phyloP scores from a whole-genome alignment of 495 filamentous ascomycete species.

The Arthonia radiata region DNA sequence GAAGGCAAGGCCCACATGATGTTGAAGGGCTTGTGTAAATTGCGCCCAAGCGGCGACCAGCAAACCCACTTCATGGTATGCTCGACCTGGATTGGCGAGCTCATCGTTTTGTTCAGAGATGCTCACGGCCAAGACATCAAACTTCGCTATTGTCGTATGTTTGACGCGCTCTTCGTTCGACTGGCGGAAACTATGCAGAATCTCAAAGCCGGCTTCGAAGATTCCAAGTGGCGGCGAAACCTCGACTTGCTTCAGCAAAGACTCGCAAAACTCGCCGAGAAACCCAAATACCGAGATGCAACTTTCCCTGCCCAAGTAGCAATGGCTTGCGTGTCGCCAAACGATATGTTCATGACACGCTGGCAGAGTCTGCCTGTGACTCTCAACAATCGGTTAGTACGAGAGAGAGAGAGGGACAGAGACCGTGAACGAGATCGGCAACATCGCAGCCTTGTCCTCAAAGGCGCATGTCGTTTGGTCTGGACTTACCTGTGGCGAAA shows the following conservation, averaged over 20 bases:
- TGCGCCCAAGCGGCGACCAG: slow-evolving; percentile 43
- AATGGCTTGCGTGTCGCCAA: slow-evolving; percentile 63
- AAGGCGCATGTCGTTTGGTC: slow-evolving; percentile 73
- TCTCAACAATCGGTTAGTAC: slow-evolving; percentile 45
- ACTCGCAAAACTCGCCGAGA: slow-evolving; percentile 57
- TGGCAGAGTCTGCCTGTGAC: slow-evolving; percentile 62
- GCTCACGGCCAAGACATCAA: slow-evolving; percentile 75
- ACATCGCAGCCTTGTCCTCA: slow-evolving; percentile 54
- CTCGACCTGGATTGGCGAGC: slow-evolving; percentile 49
- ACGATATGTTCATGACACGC: slow-evolving; percentile 57
- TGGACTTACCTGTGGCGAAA: slow-evolving; percentile 89
- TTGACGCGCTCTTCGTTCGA: slow-evolving; percentile 69
- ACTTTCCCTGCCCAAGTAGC: slow-evolving; percentile 69
- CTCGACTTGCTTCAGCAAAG: slow-evolving; percentile 49
- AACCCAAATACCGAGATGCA: slow-evolving; percentile 72
- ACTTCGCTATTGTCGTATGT: slow-evolving; percentile 73
- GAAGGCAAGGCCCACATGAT: slow-evolving; percentile 66
- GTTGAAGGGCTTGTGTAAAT: slow-evolving; percentile 71
- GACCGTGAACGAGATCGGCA: slow-evolving; percentile 75
- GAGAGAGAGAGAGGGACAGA: too few species aligned
- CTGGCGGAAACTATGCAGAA: too few species aligned
- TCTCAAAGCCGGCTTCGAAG: slow-evolving; percentile 42
- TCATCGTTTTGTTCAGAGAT: too few species aligned
- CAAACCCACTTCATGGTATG: slow-evolving; percentile 61
- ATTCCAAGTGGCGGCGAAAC: slow-evolving; percentile 66